Evolutionary conservation across 148 eudicot genomes (phyloP).

Genomic region (Simmondsia chinensis): DNA sequence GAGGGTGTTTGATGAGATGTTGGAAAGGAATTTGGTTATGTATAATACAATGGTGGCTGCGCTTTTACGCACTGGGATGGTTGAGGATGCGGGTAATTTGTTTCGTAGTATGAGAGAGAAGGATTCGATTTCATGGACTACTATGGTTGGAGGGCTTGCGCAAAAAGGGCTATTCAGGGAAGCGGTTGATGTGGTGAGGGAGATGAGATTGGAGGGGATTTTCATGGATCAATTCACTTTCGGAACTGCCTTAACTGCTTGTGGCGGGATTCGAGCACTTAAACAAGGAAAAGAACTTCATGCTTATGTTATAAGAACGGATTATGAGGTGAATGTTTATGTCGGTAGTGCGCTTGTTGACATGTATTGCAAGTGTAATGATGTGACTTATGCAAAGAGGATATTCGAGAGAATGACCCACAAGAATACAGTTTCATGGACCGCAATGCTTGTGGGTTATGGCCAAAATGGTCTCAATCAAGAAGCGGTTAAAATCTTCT

Average conservation of each 20-base stretch:
- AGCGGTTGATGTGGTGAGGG: conserved; percentile 45
- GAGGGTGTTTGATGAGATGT: conserved; percentile 51
- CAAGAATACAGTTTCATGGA: conserved; percentile 81
- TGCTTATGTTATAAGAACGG: conserved; percentile 43
- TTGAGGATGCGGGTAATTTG: conserved; percentile 41
- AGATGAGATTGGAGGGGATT: conserved; percentile 49
- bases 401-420: conserved; percentile 47
- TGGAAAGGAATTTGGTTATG: conserved; percentile 77
- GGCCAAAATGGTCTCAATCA: conserved; percentile 70
- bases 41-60: conserved; percentile 76
- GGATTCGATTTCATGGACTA: conserved; percentile 85
- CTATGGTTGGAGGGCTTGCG: conserved; percentile 62
- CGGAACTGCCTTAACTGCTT: conserved; percentile 77
- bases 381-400: conserved; percentile 46
- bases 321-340: conserved; percentile 43
- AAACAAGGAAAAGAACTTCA: conserved; percentile 78
- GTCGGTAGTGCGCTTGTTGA: conserved; percentile 88
- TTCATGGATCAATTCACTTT: conserved; percentile 70
- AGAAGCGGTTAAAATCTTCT: conserved; percentile 53
- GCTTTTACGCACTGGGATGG: conserved; percentile 53
- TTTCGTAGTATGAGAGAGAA: conserved; percentile 45
- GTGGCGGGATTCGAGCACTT: conserved; percentile 51
- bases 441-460: conserved; percentile 80
- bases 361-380: conserved; percentile 74
- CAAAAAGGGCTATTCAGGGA: conserved; percentile 52